Evolutionary conservation across 2,329 filamentous ascomycete species (phyloP).

Genomic region (Thielaviopsis euricoi): DNA sequence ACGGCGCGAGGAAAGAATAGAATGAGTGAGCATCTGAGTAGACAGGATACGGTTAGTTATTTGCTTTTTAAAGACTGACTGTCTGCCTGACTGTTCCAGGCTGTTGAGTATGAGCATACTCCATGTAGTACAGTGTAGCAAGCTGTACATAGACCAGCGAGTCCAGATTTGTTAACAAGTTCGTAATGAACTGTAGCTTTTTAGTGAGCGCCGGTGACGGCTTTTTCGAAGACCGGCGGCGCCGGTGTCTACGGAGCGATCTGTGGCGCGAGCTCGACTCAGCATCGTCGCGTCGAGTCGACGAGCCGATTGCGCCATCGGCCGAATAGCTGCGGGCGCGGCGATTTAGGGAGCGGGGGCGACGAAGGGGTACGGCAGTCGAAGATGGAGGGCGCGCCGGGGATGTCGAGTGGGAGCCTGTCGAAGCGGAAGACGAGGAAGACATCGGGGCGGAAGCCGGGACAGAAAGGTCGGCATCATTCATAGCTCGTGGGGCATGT

Average conservation of each 20-base stretch:
- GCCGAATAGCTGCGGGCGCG: conserved; percentile 7
- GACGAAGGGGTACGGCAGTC: conserved; percentile 5
- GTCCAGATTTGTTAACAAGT: conserved; percentile 45
- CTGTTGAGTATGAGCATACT: conserved; percentile 29
- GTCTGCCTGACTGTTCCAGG: too few relatives aligned
- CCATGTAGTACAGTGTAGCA: conserved; percentile 52
- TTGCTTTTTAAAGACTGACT: too few relatives aligned
- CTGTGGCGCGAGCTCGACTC: conserved; percentile 14
- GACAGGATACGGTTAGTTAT: conserved; percentile 9
- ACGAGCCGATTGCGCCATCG: conserved; percentile 5
- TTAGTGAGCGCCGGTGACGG: conserved; percentile 30
- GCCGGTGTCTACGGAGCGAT: conserved; percentile 18
- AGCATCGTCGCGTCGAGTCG: conserved; percentile 7
- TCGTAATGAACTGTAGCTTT: conserved; percentile 43
- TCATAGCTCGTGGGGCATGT: background rate
- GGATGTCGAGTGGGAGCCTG: background rate
- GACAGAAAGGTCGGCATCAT: background rate
- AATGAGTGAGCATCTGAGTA: conserved; percentile 45
- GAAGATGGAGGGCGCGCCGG: conserved; percentile 3
- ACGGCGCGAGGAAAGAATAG: conserved; percentile 41
- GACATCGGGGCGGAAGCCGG: conserved; percentile 1
- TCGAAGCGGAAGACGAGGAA: background rate
- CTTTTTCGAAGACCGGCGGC: conserved; percentile 18
- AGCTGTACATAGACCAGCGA: conserved; percentile 47
- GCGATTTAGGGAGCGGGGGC: background rate